phyloP scores from a whole-genome alignment of 495 filamentous ascomycete species.

The Bacidia gigantensis region DNA sequence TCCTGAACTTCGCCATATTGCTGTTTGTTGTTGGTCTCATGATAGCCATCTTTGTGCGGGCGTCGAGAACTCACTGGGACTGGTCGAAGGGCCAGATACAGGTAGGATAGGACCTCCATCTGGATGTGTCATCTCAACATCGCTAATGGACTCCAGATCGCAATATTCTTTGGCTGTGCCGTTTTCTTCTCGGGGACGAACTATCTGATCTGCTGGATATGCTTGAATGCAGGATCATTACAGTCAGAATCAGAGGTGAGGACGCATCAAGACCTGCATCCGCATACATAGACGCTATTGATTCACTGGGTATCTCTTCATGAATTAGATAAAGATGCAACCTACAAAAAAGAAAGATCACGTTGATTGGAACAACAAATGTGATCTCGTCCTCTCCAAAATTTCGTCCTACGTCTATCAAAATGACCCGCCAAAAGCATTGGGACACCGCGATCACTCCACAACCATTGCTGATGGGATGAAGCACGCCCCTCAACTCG shows the following conservation, averaged over 20 bases:
- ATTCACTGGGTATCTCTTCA: too few species aligned
- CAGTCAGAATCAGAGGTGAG: background rate
- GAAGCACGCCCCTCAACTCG: conserved; percentile 3
- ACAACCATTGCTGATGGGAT: background rate
- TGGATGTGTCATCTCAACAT: background rate
- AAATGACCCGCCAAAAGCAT: too few species aligned
- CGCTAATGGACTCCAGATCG: background rate
- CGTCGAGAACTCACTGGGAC: background rate
- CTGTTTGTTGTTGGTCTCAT: conserved; percentile 9
- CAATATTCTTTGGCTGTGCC: conserved; percentile 9
- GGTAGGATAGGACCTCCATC: background rate
- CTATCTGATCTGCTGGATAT: conserved; percentile 11
- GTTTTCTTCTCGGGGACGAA: conserved; percentile 3
- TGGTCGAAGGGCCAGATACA: conserved; percentile 4
- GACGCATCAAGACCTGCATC: background rate
- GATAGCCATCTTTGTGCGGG: conserved; percentile 8
- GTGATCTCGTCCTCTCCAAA: too few species aligned
- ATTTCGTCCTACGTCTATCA: too few species aligned
- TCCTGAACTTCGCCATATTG: conserved; percentile 6
- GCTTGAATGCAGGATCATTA: conserved; percentile 8
- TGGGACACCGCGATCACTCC: too few species aligned
- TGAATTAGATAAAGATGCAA: too few species aligned
- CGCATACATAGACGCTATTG: background rate
- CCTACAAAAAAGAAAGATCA: too few species aligned
- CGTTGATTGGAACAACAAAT: too few species aligned